Evolutionary conservation across 2,329 filamentous ascomycete species (phyloP), one percentile per base, ranked within the genome.

Genomic region (Aaosphaeria pasadenensis): DNA sequence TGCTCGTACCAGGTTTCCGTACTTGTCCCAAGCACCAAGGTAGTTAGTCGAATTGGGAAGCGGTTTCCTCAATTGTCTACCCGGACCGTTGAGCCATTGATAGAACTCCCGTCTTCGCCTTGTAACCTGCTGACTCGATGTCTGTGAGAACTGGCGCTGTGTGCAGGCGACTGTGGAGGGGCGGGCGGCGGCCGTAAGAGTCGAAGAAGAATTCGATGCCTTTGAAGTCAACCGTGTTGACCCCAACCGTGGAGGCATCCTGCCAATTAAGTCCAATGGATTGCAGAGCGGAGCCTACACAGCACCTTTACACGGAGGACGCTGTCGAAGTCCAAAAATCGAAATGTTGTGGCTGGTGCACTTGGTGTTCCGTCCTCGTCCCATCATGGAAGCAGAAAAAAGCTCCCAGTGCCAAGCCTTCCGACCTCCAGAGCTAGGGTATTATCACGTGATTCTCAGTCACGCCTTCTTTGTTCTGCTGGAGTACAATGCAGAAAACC

Each of bases 41-140:
- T 82, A 82, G 52, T 82, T 82, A 30, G 79, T 81, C 29, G 75
- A 77, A 33, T 70, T 69, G 1, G 73, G 71, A 3, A 79, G 57
- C 39, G 77, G 77, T 9, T 77, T 59, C 46, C 71, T 72, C 56
- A 82, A 76, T 24, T 63, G 67, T 54, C 64, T 66, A 7, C 80
- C 80, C 30, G 78, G 76, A 1, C 78, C 78, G 51, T 79, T 76
- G 35, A 86, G 72, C 83, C 83, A 86, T 52, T 71, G 68, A 57
- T 78, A 82, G 74, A 85, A 83, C 43, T 76, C 69, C 49, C 74
- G 71, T 50, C 81, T 77, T 39, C 79, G 73, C 54, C 72, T 72
- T 39, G 80, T 83, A 48, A 73, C 56, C 44, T 63, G 64, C 31
- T 58, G 61, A 51, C 62, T 63, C 58, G 64, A 60, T 55, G 69